Percentiles rank a stretch among this genome's conserved stretches.
Conservation (phyloP, 495 filamentous ascomycete species). For the Lepidopterella palustris region DNA sequence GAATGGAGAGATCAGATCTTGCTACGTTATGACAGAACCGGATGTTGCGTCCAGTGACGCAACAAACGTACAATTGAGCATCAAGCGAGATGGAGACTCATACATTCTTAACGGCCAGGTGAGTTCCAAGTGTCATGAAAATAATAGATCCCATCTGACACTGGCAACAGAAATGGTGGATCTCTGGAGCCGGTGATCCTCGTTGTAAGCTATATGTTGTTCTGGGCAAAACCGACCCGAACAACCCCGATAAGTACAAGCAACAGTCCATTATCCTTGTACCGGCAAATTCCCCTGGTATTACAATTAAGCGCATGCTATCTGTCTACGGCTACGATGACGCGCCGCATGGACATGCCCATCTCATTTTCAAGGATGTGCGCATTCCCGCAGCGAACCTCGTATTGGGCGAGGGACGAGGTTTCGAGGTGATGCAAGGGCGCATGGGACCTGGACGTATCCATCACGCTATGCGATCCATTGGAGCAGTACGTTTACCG, state of each 20-base stretch:
- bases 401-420: conserved; percentile 80
- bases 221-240: conserved; percentile 77
- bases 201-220: conserved; percentile 85
- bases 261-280: conserved; percentile 90
- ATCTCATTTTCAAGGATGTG: conserved; percentile 76
- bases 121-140: conserved; percentile 29
- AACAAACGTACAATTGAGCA: conserved; percentile 77
- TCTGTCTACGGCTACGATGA: conserved; percentile 91
- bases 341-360: conserved; percentile 87
- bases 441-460: conserved; percentile 87
- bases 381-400: conserved; percentile 71
- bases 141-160: not conserved
- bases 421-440: conserved; percentile 96
- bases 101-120: conserved; percentile 82
- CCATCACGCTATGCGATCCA: conserved; percentile 88
- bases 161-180: conserved; percentile 84
- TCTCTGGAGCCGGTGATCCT: conserved; percentile 82
- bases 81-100: conserved; percentile 70
- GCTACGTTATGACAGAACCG: conserved; percentile 92
- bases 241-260: conserved; percentile 66
- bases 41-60: conserved; percentile 81
- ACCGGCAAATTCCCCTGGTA: conserved; percentile 64
- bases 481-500: conserved; percentile 53
- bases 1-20: conserved; percentile 78
- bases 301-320: conserved; percentile 79